Evolutionary conservation across 345 rosid species (phyloP).

Genomic region (Clarkia xantiana): DNA sequence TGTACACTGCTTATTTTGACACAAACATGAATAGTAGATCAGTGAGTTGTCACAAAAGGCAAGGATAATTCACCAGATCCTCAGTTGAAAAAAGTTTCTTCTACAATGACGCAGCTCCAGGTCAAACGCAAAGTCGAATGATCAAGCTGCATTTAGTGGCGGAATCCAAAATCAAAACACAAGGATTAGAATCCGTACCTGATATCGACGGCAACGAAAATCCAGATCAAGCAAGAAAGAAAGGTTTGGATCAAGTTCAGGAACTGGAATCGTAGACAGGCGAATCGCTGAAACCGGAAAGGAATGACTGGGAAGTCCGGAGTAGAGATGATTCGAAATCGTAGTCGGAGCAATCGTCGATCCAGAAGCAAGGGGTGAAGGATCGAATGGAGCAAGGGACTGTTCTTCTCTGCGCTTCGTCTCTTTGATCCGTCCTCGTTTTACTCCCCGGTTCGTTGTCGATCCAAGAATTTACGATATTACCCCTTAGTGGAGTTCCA

Average conservation of each 20-base stretch:
- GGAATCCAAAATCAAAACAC: neutral
- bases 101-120: too few species aligned
- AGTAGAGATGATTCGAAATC: neutral
- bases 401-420: neutral
- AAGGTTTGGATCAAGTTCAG: neutral
- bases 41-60: neutral
- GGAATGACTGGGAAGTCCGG: neutral
- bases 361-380: neutral
- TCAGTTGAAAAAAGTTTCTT: too few species aligned
- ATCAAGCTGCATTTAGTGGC: too few species aligned
- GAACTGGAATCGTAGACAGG: neutral
- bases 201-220: neutral
- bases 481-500: constrained; percentile 3
- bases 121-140: too few species aligned
- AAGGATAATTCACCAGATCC: neutral
- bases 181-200: neutral
- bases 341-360: constrained; percentile 1
- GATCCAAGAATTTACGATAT: neutral
- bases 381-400: neutral
- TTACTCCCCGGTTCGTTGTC: neutral
- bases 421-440: neutral
- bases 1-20: neutral
- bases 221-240: neutral
- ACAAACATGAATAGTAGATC: neutral
- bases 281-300: neutral